Base-by-base conservation (phyloP, 2,329 filamentous ascomycete genomes). In the Fusarium anthophilum region DNA sequence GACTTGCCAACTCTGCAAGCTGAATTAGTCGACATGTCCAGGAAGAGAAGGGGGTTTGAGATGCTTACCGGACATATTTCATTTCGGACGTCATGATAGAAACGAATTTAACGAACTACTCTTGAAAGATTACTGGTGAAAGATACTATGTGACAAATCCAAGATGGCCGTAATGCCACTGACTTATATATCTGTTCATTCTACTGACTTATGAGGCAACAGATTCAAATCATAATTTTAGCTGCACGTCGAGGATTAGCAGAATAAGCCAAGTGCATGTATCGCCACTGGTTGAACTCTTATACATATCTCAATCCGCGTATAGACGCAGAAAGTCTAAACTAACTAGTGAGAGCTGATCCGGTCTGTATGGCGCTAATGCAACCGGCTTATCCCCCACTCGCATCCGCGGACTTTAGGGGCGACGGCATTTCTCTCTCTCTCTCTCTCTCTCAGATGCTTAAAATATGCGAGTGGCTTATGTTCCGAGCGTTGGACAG, bases 1-100 rank as follows among this genome's bases (percentile, higher is more conserved):
- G 38, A 57, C 3, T 17, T 20, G 5, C 54, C 54, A 20, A 57
- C 26, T 18, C 39, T 45, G 20, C 6, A 10, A 45, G 17, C 8
- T 17, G 11, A 2, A 12, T 57, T 20, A 26, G 26, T 26, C 2
- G 17, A 3, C 1, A 14, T 28, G 11, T 8, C 6, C 5, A 10
- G 8, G 4, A 26, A 26, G 3, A 20, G 11, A n/a, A 8, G 2
- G 37, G 8, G 1, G 1, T 3, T 3, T 30, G 4, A 30, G 20
- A 30, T 24, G 11, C 20, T 30, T 6, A 30, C 26, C 20, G 15
- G 11, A 20, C 26, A 41, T 55, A 11, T n/a, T 30, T 41, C 37
- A 41, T 55, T 11, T 39, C 10, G 4, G 20, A 3, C 2, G 11
- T 30, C 20, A 24, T 41, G 24, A 28, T 28, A 5, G 3, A 13